These are phyloP conservation scores for Exophiala viscosa DNA, from an alignment of 2,329 filamentous ascomycete genomes.

Conservation along the genomic window DNA sequence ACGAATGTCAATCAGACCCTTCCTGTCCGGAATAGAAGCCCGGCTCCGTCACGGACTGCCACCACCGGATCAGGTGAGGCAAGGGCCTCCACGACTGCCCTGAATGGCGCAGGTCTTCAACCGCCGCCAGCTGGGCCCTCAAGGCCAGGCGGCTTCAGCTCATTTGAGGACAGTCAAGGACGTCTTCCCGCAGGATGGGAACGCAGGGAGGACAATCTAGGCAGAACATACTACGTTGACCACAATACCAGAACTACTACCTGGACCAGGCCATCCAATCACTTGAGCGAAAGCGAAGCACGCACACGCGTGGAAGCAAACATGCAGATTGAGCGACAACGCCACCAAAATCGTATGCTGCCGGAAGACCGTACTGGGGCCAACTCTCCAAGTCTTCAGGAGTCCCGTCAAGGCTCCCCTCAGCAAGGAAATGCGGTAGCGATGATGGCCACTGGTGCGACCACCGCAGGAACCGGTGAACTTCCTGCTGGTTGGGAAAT, in stretches of 20 bases:
- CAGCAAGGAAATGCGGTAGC: conserved; percentile 56
- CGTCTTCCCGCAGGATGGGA: conserved; percentile 93
- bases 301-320: conserved; percentile 80
- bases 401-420: conserved; percentile 41
- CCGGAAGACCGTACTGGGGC: conserved; percentile 93
- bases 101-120: conserved; percentile 35
- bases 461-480: conserved; percentile 86
- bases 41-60: conserved; percentile 31
- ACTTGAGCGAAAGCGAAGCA: conserved; percentile 70
- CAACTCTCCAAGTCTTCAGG: conserved; percentile 75
- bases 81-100: conserved; percentile 29
- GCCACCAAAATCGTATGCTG: conserved; percentile 92
- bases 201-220: conserved; percentile 87
- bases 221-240: conserved; percentile 95
- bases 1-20: conserved; percentile 21
- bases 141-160: conserved; percentile 65
- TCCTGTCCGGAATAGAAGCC: conserved; percentile 31
- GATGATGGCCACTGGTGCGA: conserved; percentile 93
- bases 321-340: conserved; percentile 85
- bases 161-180: conserved; percentile 94
- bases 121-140: conserved; percentile 38
- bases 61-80: conserved; percentile 30
- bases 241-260: conserved; percentile 96
- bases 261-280: conserved; percentile 84
- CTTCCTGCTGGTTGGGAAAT: conserved; percentile 96